Evolutionary conservation across 352 stramenopile species (phyloP).

Genomic region (Pythium scleroteichum): DNA sequence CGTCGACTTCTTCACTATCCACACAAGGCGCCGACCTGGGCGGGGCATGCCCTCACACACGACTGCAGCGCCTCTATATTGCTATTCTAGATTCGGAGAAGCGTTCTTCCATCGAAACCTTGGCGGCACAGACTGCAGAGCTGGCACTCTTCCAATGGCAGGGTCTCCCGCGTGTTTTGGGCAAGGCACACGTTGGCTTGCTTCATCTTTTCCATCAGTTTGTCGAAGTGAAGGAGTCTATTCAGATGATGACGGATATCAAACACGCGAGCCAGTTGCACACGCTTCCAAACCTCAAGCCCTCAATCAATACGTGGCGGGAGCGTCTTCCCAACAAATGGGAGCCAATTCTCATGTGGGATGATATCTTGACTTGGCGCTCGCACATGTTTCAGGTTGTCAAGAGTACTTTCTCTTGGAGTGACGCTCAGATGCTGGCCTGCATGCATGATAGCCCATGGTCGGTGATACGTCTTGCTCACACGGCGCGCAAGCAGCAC

Average conservation of each 20-base stretch:
- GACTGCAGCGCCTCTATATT: conserved; percentile 87
- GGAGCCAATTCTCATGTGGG: conserved; percentile 92
- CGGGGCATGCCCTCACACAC: conserved; percentile 66
- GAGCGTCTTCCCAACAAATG: conserved; percentile 93
- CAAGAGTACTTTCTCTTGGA: conserved; percentile 88
- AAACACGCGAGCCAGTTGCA: conserved; percentile 80
- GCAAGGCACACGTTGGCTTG: conserved; percentile 73
- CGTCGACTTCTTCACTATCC: conserved; percentile 14
- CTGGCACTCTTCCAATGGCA: conserved; percentile 90
- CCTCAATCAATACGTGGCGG: conserved; percentile 91
- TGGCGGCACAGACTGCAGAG: conserved; percentile 75
- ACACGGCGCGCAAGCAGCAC: conserved; percentile 90
- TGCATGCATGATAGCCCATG: conserved; percentile 93
- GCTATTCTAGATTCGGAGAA: conserved; percentile 87
- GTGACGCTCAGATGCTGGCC: conserved; percentile 85
- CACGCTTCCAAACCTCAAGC: conserved; percentile 89
- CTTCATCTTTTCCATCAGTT: conserved; percentile 92
- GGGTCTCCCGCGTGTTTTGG: conserved; percentile 78
- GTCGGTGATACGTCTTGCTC: conserved; percentile 91
- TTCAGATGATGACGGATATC: conserved; percentile 90
- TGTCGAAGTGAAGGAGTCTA: conserved; percentile 91
- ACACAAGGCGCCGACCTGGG: conserved; percentile 3
- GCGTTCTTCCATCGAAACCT: conserved; percentile 57
- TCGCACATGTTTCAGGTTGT: conserved; percentile 93
- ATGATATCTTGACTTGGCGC: conserved; percentile 93